Base-by-base conservation (phyloP, 2,329 filamentous ascomycete genomes). In the Nigrospora oryzae region DNA sequence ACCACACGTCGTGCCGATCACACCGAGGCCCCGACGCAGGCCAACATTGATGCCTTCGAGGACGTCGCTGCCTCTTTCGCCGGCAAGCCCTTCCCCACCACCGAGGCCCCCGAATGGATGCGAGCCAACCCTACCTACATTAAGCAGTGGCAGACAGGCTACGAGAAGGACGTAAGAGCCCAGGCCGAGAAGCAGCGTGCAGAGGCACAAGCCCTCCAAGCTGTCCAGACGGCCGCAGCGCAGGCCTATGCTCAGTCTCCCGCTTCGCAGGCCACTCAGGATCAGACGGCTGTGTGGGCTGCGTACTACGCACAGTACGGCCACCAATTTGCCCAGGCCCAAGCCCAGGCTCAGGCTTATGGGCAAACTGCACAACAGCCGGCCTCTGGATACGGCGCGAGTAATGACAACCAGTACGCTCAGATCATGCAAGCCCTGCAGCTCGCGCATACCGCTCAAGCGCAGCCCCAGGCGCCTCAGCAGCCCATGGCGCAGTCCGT, bases 91-190 rank as follows among this genome's bases (percentile, higher is more conserved):
- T 75, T 66, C 48, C 76, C 75, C 13, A 61, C 75, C 2, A 69
- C 56, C 1, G 67, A 73, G 37, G 73, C 77, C 4, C 75, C 78
- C 1, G 67, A 69, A 15, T 77, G 75, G 68, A 67, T 80, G 50
- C 61, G 60, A 11, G 60, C 69, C 17, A 65, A 73, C 31, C 58
- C 67, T 3, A 69, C 70, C 31, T 68, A 68, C 48, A 63, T 71
- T 0, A 67, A 69, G 11, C 69, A 76, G 49, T 81, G 77, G 76
- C 72, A 70, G 63, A 58, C 68, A 11, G 74, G 73, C 0, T 72
- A 69, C 49, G 61, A 63, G 28, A 63, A 67, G 2, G 66, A 67
- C 32, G 62, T 64, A 28, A 58, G 55, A 10, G 62, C 62, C n/a
- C 23, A 28, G 8, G 23, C 5, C 8, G 23, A 28, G 23, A 57